phyloP scores from a whole-genome alignment of 495 filamentous ascomycete genomes.

The Oidiodendron maius region DNA sequence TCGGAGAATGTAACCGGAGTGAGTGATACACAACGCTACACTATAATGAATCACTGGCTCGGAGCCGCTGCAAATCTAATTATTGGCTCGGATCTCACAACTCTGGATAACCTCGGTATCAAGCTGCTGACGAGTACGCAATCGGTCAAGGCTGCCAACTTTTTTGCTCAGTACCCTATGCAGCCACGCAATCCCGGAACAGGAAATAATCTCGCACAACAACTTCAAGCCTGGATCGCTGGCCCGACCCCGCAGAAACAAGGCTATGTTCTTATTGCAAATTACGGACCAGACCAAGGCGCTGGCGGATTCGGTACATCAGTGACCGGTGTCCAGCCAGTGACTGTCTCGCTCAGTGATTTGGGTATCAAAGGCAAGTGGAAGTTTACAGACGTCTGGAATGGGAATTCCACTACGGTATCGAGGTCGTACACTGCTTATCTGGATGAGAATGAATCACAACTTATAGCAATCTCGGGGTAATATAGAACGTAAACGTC shows the following conservation, averaged over 20 bases:
- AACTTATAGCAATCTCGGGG: too few species aligned
- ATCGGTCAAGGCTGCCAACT: slow-evolving; percentile 17
- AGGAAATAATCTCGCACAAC: slow-evolving; percentile 19
- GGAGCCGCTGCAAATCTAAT: slow-evolving; percentile 27
- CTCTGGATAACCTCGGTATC: slow-evolving; percentile 21
- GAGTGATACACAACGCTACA: slow-evolving; percentile 21
- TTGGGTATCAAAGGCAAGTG: slow-evolving; percentile 20
- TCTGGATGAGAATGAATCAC: slow-evolving; percentile 12
- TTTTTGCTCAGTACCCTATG: slow-evolving; percentile 23
- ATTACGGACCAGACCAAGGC: slow-evolving; percentile 25
- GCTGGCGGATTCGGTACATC: slow-evolving; percentile 20
- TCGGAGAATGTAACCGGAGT: slow-evolving; percentile 22
- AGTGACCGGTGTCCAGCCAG: slow-evolving; percentile 14
- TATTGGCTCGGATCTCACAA: slow-evolving; percentile 24
- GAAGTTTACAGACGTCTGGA: slow-evolving; percentile 20
- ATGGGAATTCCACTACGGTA: slow-evolving; percentile 14
- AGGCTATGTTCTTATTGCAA: slow-evolving; percentile 23
- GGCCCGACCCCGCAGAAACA: slow-evolving; percentile 14
- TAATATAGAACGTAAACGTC: too few species aligned
- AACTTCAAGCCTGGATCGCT: slow-evolving; percentile 29
- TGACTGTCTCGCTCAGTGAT: slow-evolving; percentile 21
- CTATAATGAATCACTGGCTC: slow-evolving; percentile 28
- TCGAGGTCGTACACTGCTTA: slow-evolving; percentile 11
- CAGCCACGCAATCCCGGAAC: slow-evolving; percentile 26
- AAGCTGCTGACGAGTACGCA: slow-evolving; percentile 16